phyloP scores from a whole-genome alignment of 352 stramenopile species.

The Globisporangium takayamanum region DNA sequence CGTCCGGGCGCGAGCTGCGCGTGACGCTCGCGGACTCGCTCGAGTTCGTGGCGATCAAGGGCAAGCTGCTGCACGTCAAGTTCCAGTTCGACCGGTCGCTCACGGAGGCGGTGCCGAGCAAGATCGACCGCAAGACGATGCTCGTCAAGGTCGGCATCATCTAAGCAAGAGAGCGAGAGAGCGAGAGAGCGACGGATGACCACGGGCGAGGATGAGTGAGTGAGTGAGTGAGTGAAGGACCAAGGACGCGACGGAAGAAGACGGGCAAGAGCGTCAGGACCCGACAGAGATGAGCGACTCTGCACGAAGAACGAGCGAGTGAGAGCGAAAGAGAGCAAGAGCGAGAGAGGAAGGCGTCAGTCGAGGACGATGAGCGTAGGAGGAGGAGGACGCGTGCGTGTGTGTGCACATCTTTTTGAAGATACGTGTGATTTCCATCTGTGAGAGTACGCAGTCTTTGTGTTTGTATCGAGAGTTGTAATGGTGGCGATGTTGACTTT shows the following conservation, averaged over 20 bases:
- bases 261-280: neutral
- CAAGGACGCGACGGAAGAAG: neutral
- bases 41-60: conserved; percentile 67
- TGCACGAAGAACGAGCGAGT: neutral
- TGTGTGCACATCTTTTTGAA: neutral
- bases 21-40: conserved; percentile 65
- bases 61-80: conserved; percentile 58
- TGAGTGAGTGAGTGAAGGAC: neutral
- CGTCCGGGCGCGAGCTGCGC: conserved; percentile 42
- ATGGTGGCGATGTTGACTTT: no score
- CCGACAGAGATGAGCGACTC: neutral
- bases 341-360: neutral
- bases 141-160: conserved; percentile 65
- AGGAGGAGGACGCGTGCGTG: neutral
- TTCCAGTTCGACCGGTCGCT: conserved; percentile 62
- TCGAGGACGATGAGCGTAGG: neutral
- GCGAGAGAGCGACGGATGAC: neutral
- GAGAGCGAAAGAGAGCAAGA: neutral
- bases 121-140: conserved; percentile 71
- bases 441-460: no score
- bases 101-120: conserved; percentile 51
- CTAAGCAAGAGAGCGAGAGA: conserved; percentile 23
- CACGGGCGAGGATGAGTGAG: neutral
- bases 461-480: no score
- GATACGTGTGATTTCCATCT: no score